phyloP scores from a whole-genome alignment of 805 yeast species.

The Teunomyces funiuensis region DNA sequence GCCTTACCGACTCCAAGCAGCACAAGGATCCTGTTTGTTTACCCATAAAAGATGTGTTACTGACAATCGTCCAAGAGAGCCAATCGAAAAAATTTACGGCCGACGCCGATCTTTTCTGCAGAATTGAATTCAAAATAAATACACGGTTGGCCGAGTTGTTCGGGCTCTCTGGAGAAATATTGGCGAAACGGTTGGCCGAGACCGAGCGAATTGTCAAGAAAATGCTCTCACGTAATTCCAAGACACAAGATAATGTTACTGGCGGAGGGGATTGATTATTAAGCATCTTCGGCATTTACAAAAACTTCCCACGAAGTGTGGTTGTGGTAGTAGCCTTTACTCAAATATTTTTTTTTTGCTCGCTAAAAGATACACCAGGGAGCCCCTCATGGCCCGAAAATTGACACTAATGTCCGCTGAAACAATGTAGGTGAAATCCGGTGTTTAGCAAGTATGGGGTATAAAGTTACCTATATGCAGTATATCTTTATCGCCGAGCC shows the following conservation, averaged over 20 bases:
- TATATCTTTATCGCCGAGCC: not conserved
- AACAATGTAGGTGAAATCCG: not conserved
- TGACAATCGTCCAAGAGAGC: not conserved
- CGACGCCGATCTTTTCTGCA: not conserved
- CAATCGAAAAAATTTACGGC: not conserved
- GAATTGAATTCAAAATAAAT: not conserved
- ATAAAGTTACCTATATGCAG: not conserved
- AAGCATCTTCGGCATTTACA: too few relatives aligned
- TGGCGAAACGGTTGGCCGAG: not conserved
- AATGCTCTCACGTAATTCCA: not conserved
- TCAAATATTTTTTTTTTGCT: not conserved
- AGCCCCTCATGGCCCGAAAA: not conserved
- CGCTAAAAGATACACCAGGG: not conserved
- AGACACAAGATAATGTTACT: too few relatives aligned
- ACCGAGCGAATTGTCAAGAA: not conserved
- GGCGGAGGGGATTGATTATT: too few relatives aligned
- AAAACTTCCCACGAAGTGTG: too few relatives aligned
- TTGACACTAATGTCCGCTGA: not conserved
- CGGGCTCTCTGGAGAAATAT: not conserved
- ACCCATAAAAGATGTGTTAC: not conserved
- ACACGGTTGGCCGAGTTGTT: not conserved
- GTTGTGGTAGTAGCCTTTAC: not conserved
- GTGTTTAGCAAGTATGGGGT: not conserved
- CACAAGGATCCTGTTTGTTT: not conserved
- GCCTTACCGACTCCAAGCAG: not conserved